Conservation (phyloP, 208 protist genomes). For the Leishmania arabica region DNA sequence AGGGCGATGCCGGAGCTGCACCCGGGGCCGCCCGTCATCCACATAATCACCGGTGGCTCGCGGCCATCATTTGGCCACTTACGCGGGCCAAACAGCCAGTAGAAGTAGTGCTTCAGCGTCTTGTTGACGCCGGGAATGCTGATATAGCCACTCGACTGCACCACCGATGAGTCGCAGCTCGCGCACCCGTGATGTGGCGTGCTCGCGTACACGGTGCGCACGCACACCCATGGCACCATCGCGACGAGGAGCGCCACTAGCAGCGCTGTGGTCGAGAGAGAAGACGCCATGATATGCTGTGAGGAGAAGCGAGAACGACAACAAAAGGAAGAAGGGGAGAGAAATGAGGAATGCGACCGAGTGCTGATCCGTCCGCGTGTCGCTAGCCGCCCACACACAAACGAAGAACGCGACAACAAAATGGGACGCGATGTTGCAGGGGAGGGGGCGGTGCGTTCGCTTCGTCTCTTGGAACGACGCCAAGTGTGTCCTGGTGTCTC, state of each 20-base stretch:
- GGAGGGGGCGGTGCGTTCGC: too few species aligned
- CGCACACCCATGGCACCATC: neutral
- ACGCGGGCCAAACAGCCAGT: slow-evolving; percentile 87
- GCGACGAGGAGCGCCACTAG: neutral
- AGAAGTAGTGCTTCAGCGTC: slow-evolving; percentile 82
- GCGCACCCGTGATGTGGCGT: slow-evolving; percentile 5
- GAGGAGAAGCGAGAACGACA: neutral
- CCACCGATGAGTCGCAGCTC: slow-evolving; percentile 18
- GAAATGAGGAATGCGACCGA: neutral
- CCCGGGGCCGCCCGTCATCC: slow-evolving; percentile 93
- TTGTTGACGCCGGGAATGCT: slow-evolving; percentile 52
- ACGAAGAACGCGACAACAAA: neutral
- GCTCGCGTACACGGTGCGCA: neutral
- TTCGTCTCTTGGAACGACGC: neutral
- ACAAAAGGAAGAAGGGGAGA: neutral
- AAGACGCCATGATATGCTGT: neutral
- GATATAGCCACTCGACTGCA: slow-evolving; percentile 82
- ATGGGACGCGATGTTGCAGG: neutral
- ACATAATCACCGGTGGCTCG: slow-evolving; percentile 74
- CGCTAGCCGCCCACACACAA: neutral
- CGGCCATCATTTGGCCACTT: slow-evolving; percentile 38
- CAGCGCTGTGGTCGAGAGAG: neutral
- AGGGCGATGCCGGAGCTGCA: slow-evolving; percentile 76
- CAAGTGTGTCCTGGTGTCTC: neutral
- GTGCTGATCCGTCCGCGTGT: neutral